phyloP scores from a whole-genome alignment of 2,329 filamentous ascomycete genomes.

The Allantophomopsis lycopodina region DNA sequence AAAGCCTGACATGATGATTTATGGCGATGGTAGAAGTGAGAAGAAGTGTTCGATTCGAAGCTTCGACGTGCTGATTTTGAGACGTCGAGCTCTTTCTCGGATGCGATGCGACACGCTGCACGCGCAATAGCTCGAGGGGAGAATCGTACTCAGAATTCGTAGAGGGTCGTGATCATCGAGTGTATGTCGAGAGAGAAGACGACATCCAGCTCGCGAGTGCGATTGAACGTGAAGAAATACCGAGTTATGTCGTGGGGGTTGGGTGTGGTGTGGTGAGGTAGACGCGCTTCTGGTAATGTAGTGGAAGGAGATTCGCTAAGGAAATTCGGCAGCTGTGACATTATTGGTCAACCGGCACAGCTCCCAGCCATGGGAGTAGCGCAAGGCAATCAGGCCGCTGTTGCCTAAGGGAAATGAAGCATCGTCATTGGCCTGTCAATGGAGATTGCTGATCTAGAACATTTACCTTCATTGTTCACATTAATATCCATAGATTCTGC shows the following conservation, averaged over 20 bases:
- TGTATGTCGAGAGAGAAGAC: background rate
- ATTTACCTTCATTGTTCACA: too few relatives aligned
- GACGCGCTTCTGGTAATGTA: background rate
- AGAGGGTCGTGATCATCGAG: background rate
- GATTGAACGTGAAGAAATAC: background rate
- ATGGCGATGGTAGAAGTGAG: background rate
- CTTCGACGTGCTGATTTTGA: background rate
- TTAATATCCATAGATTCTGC: too few relatives aligned
- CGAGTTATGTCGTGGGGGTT: too few relatives aligned
- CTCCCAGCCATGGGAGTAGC: too few relatives aligned
- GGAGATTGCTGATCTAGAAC: too few relatives aligned
- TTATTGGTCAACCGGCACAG: too few relatives aligned
- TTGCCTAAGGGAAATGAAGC: too few relatives aligned
- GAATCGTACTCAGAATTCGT: background rate
- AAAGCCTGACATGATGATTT: conserved; percentile 16
- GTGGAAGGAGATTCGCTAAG: conserved; percentile 1
- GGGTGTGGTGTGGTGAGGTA: background rate
- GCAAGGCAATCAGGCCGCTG: too few relatives aligned
- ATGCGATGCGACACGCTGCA: background rate
- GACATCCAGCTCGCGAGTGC: background rate
- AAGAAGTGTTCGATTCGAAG: too few relatives aligned
- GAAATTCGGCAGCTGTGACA: too few relatives aligned
- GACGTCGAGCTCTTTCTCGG: conserved; percentile 4
- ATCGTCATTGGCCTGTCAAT: too few relatives aligned
- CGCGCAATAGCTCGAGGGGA: background rate